Evolutionary conservation across 169 alveolate genomes (phyloP).

Genomic region (Eimeria acervulina): DNA sequence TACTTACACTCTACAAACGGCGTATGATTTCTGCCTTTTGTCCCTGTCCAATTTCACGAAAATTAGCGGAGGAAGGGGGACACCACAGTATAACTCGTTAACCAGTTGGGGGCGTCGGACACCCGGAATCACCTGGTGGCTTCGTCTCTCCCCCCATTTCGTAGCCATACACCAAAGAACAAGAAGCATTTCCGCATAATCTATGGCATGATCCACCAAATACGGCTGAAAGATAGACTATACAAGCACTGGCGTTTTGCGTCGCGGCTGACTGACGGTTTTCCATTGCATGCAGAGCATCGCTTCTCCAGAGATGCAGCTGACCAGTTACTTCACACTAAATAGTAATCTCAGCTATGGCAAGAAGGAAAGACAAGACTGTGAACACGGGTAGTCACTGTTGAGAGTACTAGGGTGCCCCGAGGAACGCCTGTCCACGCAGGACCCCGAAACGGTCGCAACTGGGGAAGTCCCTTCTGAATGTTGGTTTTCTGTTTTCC

Average conservation of each 20-base stretch:
- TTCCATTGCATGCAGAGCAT: background rate
- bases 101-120: too few relatives aligned
- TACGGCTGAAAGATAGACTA: background rate
- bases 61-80: background rate
- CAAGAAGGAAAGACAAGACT: conserved; percentile 1
- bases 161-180: background rate
- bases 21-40: background rate
- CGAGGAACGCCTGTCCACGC: background rate
- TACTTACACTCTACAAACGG: background rate
- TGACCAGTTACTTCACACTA: background rate
- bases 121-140: background rate
- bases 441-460: background rate
- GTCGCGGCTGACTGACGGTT: background rate
- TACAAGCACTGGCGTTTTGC: background rate
- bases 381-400: background rate
- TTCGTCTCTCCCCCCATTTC: background rate
- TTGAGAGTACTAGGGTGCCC: background rate
- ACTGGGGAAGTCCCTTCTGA: background rate
- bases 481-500: background rate
- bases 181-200: background rate
- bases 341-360: background rate
- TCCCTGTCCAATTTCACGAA: background rate
- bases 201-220: background rate
- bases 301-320: background rate
- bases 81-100: too few relatives aligned